Conservation (phyloP, 441 rosid genomes). For the Eruca vesicaria region DNA sequence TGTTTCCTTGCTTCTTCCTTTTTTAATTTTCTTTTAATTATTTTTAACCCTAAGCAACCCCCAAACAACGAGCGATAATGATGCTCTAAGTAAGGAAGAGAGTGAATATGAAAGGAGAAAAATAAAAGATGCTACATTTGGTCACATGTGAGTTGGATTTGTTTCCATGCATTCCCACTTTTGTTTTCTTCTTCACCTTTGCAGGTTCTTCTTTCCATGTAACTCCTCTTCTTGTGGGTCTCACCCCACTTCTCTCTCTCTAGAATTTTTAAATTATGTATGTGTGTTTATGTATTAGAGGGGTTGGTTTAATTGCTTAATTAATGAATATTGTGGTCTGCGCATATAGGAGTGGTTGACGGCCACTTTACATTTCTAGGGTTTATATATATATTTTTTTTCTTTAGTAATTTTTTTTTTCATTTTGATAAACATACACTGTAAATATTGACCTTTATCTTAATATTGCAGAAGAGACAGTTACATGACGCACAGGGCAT, state of each 20-base stretch:
- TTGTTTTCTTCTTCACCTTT: slow-evolving; percentile 36
- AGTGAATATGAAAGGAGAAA: slow-evolving; percentile 30
- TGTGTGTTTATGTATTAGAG: slow-evolving; percentile 5
- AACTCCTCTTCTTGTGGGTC: slow-evolving; percentile 35
- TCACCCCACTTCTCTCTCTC: not conserved
- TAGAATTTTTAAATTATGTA: not conserved
- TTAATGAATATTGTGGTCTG: slow-evolving; percentile 15
- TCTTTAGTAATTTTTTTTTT: not conserved
- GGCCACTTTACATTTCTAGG: slow-evolving; percentile 23
- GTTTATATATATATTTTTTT: not conserved
- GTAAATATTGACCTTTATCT: not conserved
- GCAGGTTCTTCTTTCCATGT: slow-evolving; percentile 37
- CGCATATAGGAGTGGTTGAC: slow-evolving; percentile 26
- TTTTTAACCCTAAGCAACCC: too few relatives aligned
- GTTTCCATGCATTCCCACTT: slow-evolving; percentile 38
- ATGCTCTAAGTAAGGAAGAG: slow-evolving; percentile 31
- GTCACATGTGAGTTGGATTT: slow-evolving; percentile 41
- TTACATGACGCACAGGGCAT: slow-evolving; percentile 76
- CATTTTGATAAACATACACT: not conserved
- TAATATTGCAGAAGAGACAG: slow-evolving; percentile 61
- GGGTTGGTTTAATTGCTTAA: slow-evolving; percentile 24
- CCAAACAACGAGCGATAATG: too few relatives aligned
- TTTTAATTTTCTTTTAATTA: too few relatives aligned
- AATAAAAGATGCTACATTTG: slow-evolving; percentile 38
- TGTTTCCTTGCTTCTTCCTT: too few relatives aligned